Evolutionary conservation across 139 green algal species (phyloP), one percentile per base, ranked within the genome.

Genomic region (Zygnema circumcarinatum): DNA sequence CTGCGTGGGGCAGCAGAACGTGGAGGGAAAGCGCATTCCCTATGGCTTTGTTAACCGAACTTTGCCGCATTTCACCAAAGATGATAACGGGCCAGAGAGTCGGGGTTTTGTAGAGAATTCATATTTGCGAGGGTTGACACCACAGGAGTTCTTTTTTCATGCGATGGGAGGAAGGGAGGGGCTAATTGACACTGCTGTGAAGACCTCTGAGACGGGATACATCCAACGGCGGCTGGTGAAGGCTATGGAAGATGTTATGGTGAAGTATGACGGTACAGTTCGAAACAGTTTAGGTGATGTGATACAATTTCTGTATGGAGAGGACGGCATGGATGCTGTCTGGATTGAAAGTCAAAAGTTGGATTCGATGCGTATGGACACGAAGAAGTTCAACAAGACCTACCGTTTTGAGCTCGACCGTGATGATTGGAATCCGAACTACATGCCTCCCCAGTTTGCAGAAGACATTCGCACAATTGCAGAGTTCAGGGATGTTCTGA

Each of bases 141-240:
- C 97, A 31, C 91, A 97, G 94, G 97, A 99, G 94, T 98, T 99
- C 85, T 99, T 98, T 94, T 99, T 99, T 92, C 97, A 99, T 89
- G 97, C 97, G 67, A 99, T 99, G 97, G 97, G 96, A 84, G 97
- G 97, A 29, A 95, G 97, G 2, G 97, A 99, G 94, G 97, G 97
- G 88, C 93, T 99, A 38, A 99, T 99, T 82, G 97, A 99, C 90
- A 99, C 97, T 1, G 97, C 97, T 32, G 96, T 99, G 25, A 99
- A 99, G 93, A 99, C 97, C 1, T 94, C 94, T 35, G 93, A 92
- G 68, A 97, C 94, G 3, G 95, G 95, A 74, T 98, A 93, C 74
- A 93, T 93, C 38, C 88, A 93, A 74, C 52, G 96, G n/a, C 92
- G 97, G 33, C 90, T 99, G 52, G 95, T 99, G 32, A 99, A 99